Base-by-base conservation (phyloP, 2,329 filamentous ascomycete genomes). In the Cladophialophora exuberans region DNA sequence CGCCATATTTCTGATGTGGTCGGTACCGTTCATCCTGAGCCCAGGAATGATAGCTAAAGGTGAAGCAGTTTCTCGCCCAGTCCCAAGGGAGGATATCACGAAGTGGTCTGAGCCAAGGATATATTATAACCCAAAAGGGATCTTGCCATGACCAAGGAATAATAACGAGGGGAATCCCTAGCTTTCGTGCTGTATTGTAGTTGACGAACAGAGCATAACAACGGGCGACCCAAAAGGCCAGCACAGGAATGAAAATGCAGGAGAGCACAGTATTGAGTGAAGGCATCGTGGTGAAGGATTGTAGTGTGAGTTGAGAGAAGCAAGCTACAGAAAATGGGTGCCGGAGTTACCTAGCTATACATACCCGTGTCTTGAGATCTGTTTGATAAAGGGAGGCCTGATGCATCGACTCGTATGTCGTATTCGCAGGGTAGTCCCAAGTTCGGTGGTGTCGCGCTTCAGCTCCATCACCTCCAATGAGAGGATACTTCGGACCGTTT, bases 101-200 rank as follows among this genome's bases (percentile, higher is more conserved):
- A 42, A 60, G 39, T 22, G 28, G 28, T 7, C 20, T 10, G 41
- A 63, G 55, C 2, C 23, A 18, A 2, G 38, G 23, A 6, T 50
- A 52, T 10, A 48, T 25, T 6, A 60, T 3, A 4, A 58, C 15
- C 59, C 56, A 62, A 13, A 33, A 46, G 4, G 33, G 22, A 33
- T 60, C 61, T 35, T 63, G 56, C 50, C 53, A 55, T 4, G 22
- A 41, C 11, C 57, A 30, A 3, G 59, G 61, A 13, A 55, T 23
- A 17, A 62, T 30, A 18, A 55, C 33, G 35, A 59, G 55, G 22
- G 58, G 60, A 3, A 62, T 42, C 11, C 58, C 58, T 1, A 59
- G 13, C 38, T 54, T 56, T 10, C 55, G 51, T 3, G 55, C 60
- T 10, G 20, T 31, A n/a, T 43, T 39, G 52, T 62, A 62, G 33